Evolutionary conservation across 345 rosid genomes (phyloP).

Genomic region (Pelargonium nanum): DNA sequence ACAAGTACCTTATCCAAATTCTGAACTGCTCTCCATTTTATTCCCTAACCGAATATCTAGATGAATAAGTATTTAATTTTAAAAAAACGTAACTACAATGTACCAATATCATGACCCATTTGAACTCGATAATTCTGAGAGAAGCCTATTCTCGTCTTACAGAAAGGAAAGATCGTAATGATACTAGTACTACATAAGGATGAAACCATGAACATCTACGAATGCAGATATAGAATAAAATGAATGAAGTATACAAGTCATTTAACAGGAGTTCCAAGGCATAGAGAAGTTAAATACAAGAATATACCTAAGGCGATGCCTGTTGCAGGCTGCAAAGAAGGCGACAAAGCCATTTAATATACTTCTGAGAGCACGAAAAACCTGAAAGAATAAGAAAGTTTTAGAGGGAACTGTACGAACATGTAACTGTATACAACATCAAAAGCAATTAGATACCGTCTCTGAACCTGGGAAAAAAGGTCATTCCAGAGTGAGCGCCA

Average conservation of each 20-base stretch:
- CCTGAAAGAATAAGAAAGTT: slow-evolving; percentile 29
- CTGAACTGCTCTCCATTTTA: no score
- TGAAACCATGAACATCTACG: no score
- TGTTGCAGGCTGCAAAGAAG: slow-evolving; percentile 81
- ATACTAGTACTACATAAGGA: no score
- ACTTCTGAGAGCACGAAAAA: slow-evolving; percentile 83
- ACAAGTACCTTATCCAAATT: no score
- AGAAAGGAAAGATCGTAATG: no score
- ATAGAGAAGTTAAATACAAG: no score
- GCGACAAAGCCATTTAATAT: slow-evolving; percentile 85
- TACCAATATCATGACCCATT: background rate
- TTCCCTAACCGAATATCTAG: no score
- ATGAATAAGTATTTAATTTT: background rate
- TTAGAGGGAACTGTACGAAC: slow-evolving; percentile 1
- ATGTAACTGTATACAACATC: background rate
- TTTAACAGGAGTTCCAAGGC: no score
- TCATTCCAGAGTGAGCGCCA: slow-evolving; percentile 96
- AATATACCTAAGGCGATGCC: slow-evolving; percentile 91
- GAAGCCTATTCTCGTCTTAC: no score
- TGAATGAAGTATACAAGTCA: background rate
- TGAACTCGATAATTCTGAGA: background rate
- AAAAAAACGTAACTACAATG: no score
- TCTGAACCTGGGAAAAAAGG: slow-evolving; percentile 80
- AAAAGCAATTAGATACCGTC: background rate
- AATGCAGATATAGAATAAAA: no score